Evolutionary conservation across 2,329 filamentous ascomycete genomes (phyloP).

Genomic region (Aspergillus ibericus): DNA sequence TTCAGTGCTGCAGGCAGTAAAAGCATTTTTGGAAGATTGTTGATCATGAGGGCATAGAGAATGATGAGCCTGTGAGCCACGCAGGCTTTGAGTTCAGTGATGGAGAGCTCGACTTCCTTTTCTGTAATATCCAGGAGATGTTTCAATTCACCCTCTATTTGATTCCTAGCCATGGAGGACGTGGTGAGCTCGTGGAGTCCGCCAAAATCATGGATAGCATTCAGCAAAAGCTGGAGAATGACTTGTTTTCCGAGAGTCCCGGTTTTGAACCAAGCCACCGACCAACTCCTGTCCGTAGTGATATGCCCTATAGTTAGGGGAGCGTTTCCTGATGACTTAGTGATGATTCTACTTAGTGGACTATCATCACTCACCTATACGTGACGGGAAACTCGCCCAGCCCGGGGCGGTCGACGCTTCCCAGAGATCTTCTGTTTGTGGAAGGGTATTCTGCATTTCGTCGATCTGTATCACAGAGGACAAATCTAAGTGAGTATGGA

Average conservation of each 20-base stretch:
- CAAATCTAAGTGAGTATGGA: background rate
- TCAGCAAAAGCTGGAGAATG: background rate
- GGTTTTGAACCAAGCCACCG: background rate
- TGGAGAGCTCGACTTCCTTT: background rate
- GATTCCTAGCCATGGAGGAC: background rate
- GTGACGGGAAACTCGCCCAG: background rate
- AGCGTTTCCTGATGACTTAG: background rate
- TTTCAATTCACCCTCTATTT: background rate
- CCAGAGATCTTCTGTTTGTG: background rate
- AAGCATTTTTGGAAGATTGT: background rate
- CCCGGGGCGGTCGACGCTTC: background rate
- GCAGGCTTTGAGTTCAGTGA: background rate
- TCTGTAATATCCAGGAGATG: background rate
- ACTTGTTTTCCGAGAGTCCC: background rate
- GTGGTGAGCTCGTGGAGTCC: background rate
- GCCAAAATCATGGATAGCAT: background rate
- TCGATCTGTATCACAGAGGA: background rate
- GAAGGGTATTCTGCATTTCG: slow-evolving; percentile 1
- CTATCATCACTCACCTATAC: background rate
- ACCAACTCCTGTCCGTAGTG: background rate
- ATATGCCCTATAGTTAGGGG: background rate
- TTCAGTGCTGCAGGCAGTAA: background rate
- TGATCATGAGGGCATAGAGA: background rate
- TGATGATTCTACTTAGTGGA: too few species aligned
- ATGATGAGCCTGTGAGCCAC: background rate